A percentile compares a stretch with the other conserved stretches of the same genome.
Conservation (phyloP, 352 stramenopile species). For the Lagenidium sp. region DNA sequence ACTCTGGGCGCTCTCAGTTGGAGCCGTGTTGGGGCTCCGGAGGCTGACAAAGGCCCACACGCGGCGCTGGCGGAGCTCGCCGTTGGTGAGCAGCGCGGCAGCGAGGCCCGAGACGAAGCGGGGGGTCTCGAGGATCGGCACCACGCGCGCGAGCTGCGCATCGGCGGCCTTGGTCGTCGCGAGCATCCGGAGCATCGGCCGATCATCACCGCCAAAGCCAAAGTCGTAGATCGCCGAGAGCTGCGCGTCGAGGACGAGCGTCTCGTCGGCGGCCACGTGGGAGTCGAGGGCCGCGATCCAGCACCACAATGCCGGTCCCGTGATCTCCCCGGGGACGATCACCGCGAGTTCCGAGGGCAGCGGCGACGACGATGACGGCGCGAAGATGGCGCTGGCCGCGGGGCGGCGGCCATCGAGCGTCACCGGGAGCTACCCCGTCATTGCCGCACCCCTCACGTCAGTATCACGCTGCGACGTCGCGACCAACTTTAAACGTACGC, state of each 20-base stretch:
- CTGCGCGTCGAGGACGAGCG: slow-evolving; percentile 54
- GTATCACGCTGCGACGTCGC: too few species aligned
- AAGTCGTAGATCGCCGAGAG: slow-evolving; percentile 44
- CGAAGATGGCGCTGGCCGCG: slow-evolving; percentile 26
- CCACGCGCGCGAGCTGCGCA: slow-evolving; percentile 17
- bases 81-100: slow-evolving; percentile 51
- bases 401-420: slow-evolving; percentile 9
- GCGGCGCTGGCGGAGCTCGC: slow-evolving; percentile 35
- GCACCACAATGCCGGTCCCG: slow-evolving; percentile 28
- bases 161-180: slow-evolving; percentile 22
- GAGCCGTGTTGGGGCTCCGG: slow-evolving; percentile 24
- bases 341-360: too few species aligned
- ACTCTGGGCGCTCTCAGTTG: slow-evolving; percentile 30
- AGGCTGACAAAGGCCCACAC: slow-evolving; percentile 54
- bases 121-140: slow-evolving; percentile 40
- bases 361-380: too few species aligned
- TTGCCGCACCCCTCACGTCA: too few species aligned
- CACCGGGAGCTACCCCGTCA: slow-evolving; percentile 5
- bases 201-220: slow-evolving; percentile 11
- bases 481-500: slow-evolving; percentile 7
- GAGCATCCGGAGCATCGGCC: slow-evolving; percentile 38
- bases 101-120: slow-evolving; percentile 44
- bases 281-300: slow-evolving; percentile 33
- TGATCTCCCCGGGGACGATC: slow-evolving; percentile 30
- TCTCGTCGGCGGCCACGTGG: slow-evolving; percentile 31